Evolutionary conservation across 306 rosid species (phyloP), one percentile per base, ranked within the genome.

Genomic region (Purshia tridentata): DNA sequence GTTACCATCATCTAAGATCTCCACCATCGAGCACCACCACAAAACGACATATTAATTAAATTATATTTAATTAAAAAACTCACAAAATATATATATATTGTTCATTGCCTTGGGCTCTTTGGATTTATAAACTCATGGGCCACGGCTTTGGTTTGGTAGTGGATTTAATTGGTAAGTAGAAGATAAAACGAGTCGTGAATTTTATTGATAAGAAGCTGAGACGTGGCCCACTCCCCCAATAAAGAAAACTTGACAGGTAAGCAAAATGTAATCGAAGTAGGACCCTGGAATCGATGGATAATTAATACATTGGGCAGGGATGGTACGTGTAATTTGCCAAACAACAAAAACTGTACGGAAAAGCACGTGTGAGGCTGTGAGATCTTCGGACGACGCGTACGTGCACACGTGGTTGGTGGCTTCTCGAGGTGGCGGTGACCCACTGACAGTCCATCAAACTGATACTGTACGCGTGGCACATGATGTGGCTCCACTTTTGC

Each of bases 391-490:
- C 62, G 70, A 53, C 0, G 39, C 11, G 35, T 14, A 58, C 6
- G 13, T 6, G 41, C 2, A 78, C 79, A 74, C 79, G 80, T 80
- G 76, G 69, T 69, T 37, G 68, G 72, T 69, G 53, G 45, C 4
- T 58, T 22, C 37, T 51, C n/a, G 47, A 9, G 71, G 23, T 73
- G 65, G 71, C 46, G 66, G 65, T 67, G 83, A 67, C 78, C 66
- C 52, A 9, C 55, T 65, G 46, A 42, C 19, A 53, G 13, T 53
- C 37, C 41, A 6, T 14, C 19, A 41, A 29, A 48, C 64, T 5
- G 64, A 59, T 67, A n/a, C 9, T 41, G 18, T 41, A 55, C 77
- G 61, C 80, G 84, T 68, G 84, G 84, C 77, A 39, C 7, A 6
- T 0, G 16, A 56, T 47, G 66, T 53, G 72, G n/a, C 51, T 69